Base-by-base conservation (phyloP, 2,329 filamentous ascomycete genomes). In the Apiospora arundinis region DNA sequence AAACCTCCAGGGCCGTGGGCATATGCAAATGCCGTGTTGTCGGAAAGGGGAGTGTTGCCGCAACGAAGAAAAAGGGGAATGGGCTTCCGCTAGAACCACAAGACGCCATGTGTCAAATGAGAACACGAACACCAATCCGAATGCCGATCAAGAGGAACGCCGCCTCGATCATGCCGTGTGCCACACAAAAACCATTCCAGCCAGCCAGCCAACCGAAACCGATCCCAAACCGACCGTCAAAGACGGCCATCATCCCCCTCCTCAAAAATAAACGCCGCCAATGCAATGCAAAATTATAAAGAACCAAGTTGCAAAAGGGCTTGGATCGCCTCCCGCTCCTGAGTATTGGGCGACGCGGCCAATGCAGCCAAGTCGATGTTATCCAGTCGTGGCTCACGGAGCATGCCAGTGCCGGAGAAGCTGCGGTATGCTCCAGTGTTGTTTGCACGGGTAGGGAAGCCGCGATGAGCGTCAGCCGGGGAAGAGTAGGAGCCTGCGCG, bases 301-400 rank as follows among this genome's bases (percentile, higher is more conserved):
- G 93, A 95, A 83, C 93, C 92, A 82, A 96, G 92, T 81, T 91
- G 90, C 78, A 96, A 85, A 78, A 95, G 89, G 75, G 93, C 93
- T 82, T 94, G 93, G 74, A 95, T 89, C 70, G 93, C 93, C 82
- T 94, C 93, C 77, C 92, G 91, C 85, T 95, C 93, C 82, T 94
- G 92, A 73, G 90, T 88, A 80, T 92, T 90, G 70, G 90, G 88
- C 73, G 88, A 82, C 69, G 82, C 83, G 74, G 83, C 84, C 74
- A 89, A 80, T 67, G 84, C 83, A 72, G 85, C 84, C 77, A 90
- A 83, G 80, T 88, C 83, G 76, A 89, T 82, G 76, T 85, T 86
- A 77, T 81, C 81, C 74, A 84, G 82, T 77, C 86, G 87, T 67
- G 86, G 88, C 73, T 85, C 80, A 74, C 85, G 87, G 73, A 85